Base-by-base conservation (phyloP, 805 yeast genomes). In the Candida alai region DNA sequence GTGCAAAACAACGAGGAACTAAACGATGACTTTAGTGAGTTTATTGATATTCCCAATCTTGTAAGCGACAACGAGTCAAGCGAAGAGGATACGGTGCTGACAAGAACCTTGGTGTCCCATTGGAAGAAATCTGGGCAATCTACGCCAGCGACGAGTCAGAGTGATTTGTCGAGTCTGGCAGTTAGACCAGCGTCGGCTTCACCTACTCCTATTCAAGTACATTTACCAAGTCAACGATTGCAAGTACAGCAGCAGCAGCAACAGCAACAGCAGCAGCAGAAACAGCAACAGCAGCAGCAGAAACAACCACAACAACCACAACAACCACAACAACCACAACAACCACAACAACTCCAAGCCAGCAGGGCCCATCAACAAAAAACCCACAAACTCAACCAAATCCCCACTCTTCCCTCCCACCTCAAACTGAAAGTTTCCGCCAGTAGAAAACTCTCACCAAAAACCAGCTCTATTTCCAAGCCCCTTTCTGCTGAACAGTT, bases 401-500 rank as follows among this genome's bases (percentile, higher is more conserved):
- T n/a, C 24, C 24, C 24, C n/a, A n/a, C 24, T n/a, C 24, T n/a
- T n/a, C n/a, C n/a, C n/a, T n/a, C n/a, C n/a, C n/a, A n/a, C n/a
- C n/a, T n/a, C n/a, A n/a, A n/a, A n/a, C n/a, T n/a, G n/a, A n/a
- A n/a, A n/a, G n/a, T n/a, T n/a, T n/a, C n/a, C n/a, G n/a, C n/a
- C n/a, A n/a, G n/a, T n/a, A n/a, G n/a, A n/a, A n/a, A n/a, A n/a
- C n/a, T n/a, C n/a, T n/a, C n/a, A n/a, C n/a, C n/a, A n/a, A n/a
- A n/a, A n/a, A n/a, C n/a, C 23, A 28, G 6, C 7, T n/a, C 34
- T 8, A 11, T 19, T 17, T 9, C 23, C 6, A 24, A 29, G 4
- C 37, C 32, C 31, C 34, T 44, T 27, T 27, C 47, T 19, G 34
- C 53, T 1, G 55, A 45, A 19, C 52, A 52, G 19, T 54, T 59